Evolutionary conservation across 352 stramenopile genomes (phyloP), one percentile per base, ranked within the genome.

Genomic region (Phytophthora quininea): DNA sequence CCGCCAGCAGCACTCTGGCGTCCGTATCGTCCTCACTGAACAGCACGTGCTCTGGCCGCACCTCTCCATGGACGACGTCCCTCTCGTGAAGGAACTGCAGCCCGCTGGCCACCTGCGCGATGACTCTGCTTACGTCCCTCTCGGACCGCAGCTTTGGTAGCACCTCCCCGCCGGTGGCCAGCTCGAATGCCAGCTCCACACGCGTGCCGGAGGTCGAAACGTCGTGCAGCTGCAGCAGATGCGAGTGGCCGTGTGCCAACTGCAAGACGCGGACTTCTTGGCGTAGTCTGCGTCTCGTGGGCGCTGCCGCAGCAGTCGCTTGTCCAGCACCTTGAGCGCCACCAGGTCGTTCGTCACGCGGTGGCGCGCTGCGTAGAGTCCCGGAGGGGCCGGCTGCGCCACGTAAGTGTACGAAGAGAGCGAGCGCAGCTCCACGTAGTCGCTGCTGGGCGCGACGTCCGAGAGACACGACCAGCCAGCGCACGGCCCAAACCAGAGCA

Each of bases 171-270:
- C 88, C 82, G 51, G 76, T 63, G 5, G 85, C 84, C 50, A 95
- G 61, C 58, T 95, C 85, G 45, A 95, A 95, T 42, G 80, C 84
- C 57, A 95, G 79, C 64, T 92, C 83, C 11, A 93, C 64, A 7
- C 78, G 88, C 29, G 62, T 37, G 3, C 66, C 50, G 1, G 77
- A 74, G 12, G 82, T 67, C 56, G 84, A 83, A 24, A 90, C 82
- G 53, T 78, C 84, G 58, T 91, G 77, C 54, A 95, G 74, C 27
- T 67, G 82, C 49, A 95, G 75, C 51, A 95, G 63, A 54, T 93
- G 86, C 29, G 72, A 67, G 55, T 95, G 85, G 4, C 74, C 67
- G 40, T 70, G 61, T 11, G 71, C 82, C 31, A 79, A 59, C 38
- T 72, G 62, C 35, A 95, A 69, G 45, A 93, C 67, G 50, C 67